phyloP scores from a whole-genome alignment of 106 monocot species.

The Dendrobium nobile region DNA sequence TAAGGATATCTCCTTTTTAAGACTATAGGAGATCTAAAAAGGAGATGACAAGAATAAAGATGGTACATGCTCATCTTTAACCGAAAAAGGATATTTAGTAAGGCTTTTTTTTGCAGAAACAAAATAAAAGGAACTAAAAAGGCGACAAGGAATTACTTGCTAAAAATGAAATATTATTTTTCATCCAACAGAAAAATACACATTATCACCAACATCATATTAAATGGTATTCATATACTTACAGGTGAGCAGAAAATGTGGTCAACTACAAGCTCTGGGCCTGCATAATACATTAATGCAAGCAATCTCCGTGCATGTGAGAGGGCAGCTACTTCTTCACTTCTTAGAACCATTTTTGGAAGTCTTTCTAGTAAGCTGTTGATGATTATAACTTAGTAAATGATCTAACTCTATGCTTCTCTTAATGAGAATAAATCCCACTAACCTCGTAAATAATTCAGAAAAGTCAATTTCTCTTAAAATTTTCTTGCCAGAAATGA shows the following conservation, averaged over 20 bases:
- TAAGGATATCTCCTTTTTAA: neutral
- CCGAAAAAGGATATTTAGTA: neutral
- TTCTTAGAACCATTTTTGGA: slow-evolving; percentile 68
- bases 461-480: slow-evolving; percentile 59
- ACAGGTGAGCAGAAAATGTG: slow-evolving; percentile 71
- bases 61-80: neutral
- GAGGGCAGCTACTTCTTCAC: slow-evolving; percentile 58
- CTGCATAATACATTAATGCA: slow-evolving; percentile 76
- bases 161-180: neutral
- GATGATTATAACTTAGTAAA: slow-evolving; percentile 5
- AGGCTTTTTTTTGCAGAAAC: neutral
- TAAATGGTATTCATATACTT: slow-evolving; percentile 16
- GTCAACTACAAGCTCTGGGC: slow-evolving; percentile 65
- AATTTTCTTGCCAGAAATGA: slow-evolving; percentile 35
- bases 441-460: slow-evolving; percentile 67
- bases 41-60: neutral
- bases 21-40: neutral
- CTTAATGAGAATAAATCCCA: slow-evolving; percentile 9
- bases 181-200: slow-evolving; percentile 5
- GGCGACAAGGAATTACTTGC: neutral
- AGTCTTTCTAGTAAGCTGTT: slow-evolving; percentile 64
- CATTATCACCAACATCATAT: neutral
- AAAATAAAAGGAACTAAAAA: neutral
- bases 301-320: slow-evolving; percentile 79
- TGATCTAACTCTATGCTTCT: neutral